phyloP scores from a whole-genome alignment of 1,139 yeast genomes.

The Hansenula lynferdii region DNA sequence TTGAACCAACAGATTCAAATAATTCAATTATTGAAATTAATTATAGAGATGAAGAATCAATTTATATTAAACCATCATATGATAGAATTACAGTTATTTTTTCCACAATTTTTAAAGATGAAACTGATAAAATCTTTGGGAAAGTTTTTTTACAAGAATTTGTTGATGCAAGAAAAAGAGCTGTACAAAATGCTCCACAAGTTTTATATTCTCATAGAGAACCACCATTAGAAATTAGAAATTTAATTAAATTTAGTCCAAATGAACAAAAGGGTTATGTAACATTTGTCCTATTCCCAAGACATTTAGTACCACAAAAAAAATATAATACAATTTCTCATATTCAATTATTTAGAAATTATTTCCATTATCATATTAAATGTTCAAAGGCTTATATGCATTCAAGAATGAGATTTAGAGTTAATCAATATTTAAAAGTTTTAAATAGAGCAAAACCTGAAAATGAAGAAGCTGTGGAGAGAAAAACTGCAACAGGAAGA shows the following conservation, averaged over 20 bases:
- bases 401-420: constrained; percentile 96
- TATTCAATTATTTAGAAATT: constrained; percentile 88
- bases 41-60: constrained; percentile 92
- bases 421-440: constrained; percentile 88
- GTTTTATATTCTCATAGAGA: constrained; percentile 86
- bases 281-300: constrained; percentile 68
- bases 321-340: constrained; percentile 84
- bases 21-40: constrained; percentile 68
- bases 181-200: constrained; percentile 98
- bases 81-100: constrained; percentile 97
- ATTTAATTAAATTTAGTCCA: constrained; percentile 30
- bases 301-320: constrained; percentile 59
- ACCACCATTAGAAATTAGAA: constrained; percentile 85
- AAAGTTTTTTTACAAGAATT: constrained; percentile 95
- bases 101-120: constrained; percentile 92
- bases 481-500: constrained; percentile 83
- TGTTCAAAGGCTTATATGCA: constrained; percentile 98
- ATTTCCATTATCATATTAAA: constrained; percentile 97
- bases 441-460: constrained; percentile 97
- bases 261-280: constrained; percentile 65
- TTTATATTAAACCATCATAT: constrained; percentile 85
- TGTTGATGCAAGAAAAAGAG: constrained; percentile 94
- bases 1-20: constrained; percentile 38
- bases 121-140: constrained; percentile 93
- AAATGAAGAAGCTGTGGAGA: constrained; percentile 64